Evolutionary conservation across 23 red algal species (phyloP), one percentile per base, ranked within the genome.

Genomic region (Chondrus crispus): DNA sequence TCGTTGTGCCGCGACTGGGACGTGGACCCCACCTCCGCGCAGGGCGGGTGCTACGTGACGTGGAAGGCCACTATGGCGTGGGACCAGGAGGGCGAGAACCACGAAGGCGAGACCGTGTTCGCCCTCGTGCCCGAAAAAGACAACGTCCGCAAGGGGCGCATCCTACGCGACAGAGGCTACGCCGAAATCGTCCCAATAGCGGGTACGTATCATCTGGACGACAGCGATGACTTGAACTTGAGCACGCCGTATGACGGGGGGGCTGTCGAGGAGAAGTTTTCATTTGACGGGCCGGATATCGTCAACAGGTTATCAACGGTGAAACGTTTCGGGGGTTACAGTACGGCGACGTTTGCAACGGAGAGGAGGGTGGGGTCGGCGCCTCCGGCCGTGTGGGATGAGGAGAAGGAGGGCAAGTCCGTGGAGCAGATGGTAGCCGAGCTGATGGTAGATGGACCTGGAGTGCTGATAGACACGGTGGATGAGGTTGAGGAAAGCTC

Each of bases 51-150:
- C 69, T 83, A 87, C 60, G 97, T 98, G 30, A 95, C 84, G 16
- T 98, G 97, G 97, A 74, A 84, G 26, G 97, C 97, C 26, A 93
- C 89, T 3, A 68, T 98, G 93, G 91, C 85, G 20, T 98, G 97
- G 97, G 97, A 96, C 63, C 94, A 96, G 39, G 97, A 98, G 62
- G 97, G 94, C 45, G 97, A 98, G 35, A 95, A 93, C 39, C 94
- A 98, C 50, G 60, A 93, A 68, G 97, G 97, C 8, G 73, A 54
- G 41, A 93, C 97, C 24, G 84, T 96, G 1, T 98, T 98, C 92
- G 97, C 97, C 14, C 68, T 98, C 3, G 85, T 98, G 38, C 84
- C 90, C 12, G 53, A 63, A 32, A 85, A 57, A 32, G 35, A 68
- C 38, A 53, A 89, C 44, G 83, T 68, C 22, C 86, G 91, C 0